These are phyloP conservation scores for Gracilaria gracilis DNA, from an alignment of 23 red algal species.

Conservation along the genomic window DNA sequence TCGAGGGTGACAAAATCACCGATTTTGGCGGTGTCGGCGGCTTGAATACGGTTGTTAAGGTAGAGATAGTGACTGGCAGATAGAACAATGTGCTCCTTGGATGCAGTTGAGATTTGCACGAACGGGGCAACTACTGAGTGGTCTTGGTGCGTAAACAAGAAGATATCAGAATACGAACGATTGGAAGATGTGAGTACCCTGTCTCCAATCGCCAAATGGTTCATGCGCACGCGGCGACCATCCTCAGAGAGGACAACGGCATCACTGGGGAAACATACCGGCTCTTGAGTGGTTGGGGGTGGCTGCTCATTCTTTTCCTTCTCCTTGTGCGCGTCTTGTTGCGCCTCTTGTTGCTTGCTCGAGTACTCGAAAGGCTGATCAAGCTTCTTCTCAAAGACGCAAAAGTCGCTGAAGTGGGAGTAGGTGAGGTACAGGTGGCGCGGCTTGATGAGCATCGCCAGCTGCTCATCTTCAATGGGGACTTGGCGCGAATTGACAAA, in stretches of 20 bases:
- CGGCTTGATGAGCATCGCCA: slow-evolving; percentile 23
- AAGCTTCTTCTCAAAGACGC: slow-evolving; percentile 27
- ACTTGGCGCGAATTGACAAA: slow-evolving; percentile 1
- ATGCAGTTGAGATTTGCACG: slow-evolving; percentile 31
- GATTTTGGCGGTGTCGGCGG: slow-evolving; percentile 23
- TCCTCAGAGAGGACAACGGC: slow-evolving; percentile 30
- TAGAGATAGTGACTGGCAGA: slow-evolving; percentile 60
- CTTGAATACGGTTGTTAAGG: slow-evolving; percentile 11
- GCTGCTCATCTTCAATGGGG: slow-evolving; percentile 6
- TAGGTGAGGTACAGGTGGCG: slow-evolving; percentile 51
- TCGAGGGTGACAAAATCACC: slow-evolving; percentile 45
- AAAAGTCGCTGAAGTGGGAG: slow-evolving; percentile 59
- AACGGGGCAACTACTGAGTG: slow-evolving; percentile 9
- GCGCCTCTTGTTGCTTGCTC: slow-evolving; percentile 5
- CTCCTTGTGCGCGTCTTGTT: slow-evolving; percentile 9
- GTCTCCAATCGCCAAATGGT: slow-evolving; percentile 63
- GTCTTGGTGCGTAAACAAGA: slow-evolving; percentile 70
- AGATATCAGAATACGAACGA: slow-evolving; percentile 37
- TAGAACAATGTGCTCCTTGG: slow-evolving; percentile 6
- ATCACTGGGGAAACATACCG: slow-evolving; percentile 68
- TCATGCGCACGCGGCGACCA: slow-evolving; percentile 40
- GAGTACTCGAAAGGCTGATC: slow-evolving; percentile 7
- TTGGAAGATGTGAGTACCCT: slow-evolving; percentile 36
- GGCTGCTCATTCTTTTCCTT: slow-evolving; percentile 4
- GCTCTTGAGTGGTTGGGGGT: not conserved